A percentile compares a stretch with the other conserved stretches of the same genome.
phyloP scores from a whole-genome alignment of 768 basidiomycete genomes.

The Grammothele lineata region DNA sequence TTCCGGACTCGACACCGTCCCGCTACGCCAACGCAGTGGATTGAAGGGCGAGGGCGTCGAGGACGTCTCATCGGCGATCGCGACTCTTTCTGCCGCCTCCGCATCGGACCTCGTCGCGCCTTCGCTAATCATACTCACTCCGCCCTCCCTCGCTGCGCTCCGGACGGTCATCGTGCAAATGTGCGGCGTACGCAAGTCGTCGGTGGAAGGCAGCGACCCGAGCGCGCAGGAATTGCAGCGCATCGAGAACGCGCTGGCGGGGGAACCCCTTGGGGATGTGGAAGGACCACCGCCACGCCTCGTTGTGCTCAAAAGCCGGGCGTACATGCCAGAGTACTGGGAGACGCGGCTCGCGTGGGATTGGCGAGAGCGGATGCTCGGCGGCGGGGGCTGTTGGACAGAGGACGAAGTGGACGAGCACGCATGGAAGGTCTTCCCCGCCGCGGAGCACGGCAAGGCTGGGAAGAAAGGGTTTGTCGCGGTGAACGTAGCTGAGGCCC shows the following conservation, averaged over 20 bases:
- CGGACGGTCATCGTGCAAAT: conserved; percentile 7
- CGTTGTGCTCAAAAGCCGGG: background rate
- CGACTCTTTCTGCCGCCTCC: no score
- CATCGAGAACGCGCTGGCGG: background rate
- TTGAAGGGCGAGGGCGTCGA: no score
- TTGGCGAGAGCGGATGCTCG: conserved; percentile 9
- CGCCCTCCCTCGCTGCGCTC: no score
- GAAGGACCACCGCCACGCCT: background rate
- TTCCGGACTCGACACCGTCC: no score
- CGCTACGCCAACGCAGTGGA: no score
- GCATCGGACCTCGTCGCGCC: no score
- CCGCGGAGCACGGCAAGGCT: background rate
- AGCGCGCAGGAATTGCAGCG: background rate
- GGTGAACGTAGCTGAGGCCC: background rate
- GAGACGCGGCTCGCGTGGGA: conserved; percentile 2
- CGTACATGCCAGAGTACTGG: conserved; percentile 5
- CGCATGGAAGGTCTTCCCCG: background rate
- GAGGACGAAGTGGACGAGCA: conserved; percentile 7
- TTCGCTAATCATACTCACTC: no score
- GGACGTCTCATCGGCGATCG: no score
- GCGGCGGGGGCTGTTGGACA: conserved; percentile 7
- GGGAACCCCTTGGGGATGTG: background rate
- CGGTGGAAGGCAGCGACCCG: background rate
- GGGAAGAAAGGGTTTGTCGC: background rate
- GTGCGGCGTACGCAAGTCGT: background rate